These are phyloP conservation scores for Tothia fuscella DNA, from an alignment of 2,329 filamentous ascomycete genomes.

Conservation along the genomic window DNA sequence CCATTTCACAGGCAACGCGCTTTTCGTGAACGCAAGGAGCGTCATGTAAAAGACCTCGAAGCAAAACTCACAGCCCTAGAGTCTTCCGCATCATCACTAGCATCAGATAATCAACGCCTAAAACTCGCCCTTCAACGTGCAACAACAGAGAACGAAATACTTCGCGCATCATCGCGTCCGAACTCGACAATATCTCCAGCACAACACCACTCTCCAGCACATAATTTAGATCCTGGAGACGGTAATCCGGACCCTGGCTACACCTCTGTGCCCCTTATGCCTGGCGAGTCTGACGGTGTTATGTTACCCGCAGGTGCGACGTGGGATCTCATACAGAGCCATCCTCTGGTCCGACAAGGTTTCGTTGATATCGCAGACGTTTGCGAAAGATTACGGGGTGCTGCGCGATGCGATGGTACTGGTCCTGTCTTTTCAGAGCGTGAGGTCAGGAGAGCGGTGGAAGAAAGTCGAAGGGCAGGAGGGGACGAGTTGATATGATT, in stretches of 20 bases:
- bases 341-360: slow-evolving; percentile 64
- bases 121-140: slow-evolving; percentile 74
- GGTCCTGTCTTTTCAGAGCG: slow-evolving; percentile 76
- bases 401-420: slow-evolving; percentile 73
- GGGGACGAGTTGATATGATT: slow-evolving; percentile 73
- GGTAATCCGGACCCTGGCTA: slow-evolving; percentile 40
- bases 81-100: slow-evolving; percentile 57
- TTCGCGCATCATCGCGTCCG: slow-evolving; percentile 36
- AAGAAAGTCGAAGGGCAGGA: slow-evolving; percentile 63
- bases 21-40: slow-evolving; percentile 91
- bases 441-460: slow-evolving; percentile 60
- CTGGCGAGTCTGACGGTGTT: slow-evolving; percentile 21
- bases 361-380: slow-evolving; percentile 73
- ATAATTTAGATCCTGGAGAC: not conserved
- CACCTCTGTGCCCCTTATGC: slow-evolving; percentile 45
- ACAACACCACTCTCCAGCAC: slow-evolving; percentile 2
- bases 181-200: not conserved
- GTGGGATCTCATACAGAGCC: slow-evolving; percentile 80
- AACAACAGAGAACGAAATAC: slow-evolving; percentile 83
- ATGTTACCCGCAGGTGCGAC: slow-evolving; percentile 65
- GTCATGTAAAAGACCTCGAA: slow-evolving; percentile 86
- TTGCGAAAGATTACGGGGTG: slow-evolving; percentile 62
- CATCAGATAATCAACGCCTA: slow-evolving; percentile 75
- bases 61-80: slow-evolving; percentile 70
- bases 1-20: slow-evolving; percentile 64